These are phyloP conservation scores for Vitis rotundifolia DNA, from an alignment of 164 flowering plant genomes.

Conservation along the genomic window DNA sequence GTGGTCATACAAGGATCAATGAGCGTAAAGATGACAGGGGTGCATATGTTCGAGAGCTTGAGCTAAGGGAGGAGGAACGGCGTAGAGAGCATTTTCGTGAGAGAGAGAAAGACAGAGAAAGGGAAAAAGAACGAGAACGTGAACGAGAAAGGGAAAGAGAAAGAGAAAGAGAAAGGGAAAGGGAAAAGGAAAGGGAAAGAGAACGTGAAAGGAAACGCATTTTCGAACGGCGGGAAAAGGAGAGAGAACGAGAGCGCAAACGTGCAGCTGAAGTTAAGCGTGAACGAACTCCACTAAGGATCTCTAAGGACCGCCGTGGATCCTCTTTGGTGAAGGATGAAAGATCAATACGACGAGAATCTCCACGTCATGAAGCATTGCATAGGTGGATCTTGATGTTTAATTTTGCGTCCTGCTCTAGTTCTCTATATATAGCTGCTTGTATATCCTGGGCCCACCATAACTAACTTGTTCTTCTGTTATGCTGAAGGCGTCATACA, in stretches of 20 bases:
- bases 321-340: slow-evolving; percentile 60
- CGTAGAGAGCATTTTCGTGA: slow-evolving; percentile 71
- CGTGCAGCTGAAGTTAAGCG: slow-evolving; percentile 61
- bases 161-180: slow-evolving; percentile 52
- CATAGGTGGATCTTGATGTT: slow-evolving; percentile 89
- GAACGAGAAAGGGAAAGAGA: slow-evolving; percentile 57
- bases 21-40: slow-evolving; percentile 72
- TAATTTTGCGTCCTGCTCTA: slow-evolving; percentile 49
- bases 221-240: slow-evolving; percentile 51
- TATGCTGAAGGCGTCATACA: slow-evolving; percentile 95
- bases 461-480: slow-evolving; percentile 85
- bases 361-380: slow-evolving; percentile 67
- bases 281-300: slow-evolving; percentile 71
- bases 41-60: slow-evolving; percentile 63
- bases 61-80: slow-evolving; percentile 80
- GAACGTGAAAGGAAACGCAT: slow-evolving; percentile 56
- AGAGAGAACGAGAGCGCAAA: slow-evolving; percentile 62
- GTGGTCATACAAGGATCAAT: slow-evolving; percentile 56
- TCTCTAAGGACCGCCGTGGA: slow-evolving; percentile 65
- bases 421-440: slow-evolving; percentile 60
- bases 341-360: slow-evolving; percentile 51
- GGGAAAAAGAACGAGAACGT: slow-evolving; percentile 45
- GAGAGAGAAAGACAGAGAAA: slow-evolving; percentile 70
- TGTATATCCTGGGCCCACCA: slow-evolving; percentile 44
- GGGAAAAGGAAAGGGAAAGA: slow-evolving; percentile 37